Evolutionary conservation across 2,329 filamentous ascomycete species (phyloP), one percentile per base, ranked within the genome.

Genomic region (Xylaria arbuscula): DNA sequence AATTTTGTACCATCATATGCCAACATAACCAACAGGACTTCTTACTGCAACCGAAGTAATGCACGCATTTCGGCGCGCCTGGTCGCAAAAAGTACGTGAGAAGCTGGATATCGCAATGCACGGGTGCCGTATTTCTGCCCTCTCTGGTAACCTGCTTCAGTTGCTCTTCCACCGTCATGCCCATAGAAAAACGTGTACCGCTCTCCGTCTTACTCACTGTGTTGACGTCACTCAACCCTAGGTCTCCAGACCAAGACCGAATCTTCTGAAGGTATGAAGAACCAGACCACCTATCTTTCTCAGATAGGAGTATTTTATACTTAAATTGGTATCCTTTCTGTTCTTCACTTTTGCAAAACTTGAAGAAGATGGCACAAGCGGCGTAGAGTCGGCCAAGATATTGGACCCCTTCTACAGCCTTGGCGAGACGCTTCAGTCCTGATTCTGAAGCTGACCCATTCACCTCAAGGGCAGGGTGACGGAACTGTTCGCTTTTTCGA

Each of bases 11-110:
- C n/a, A 47, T 47, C 42, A 19, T 19, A 47, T 47, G 42, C 42
- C 42, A 47, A 19, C 42, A 47, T 47, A 47, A 9, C 42, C 42
- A 47, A 47, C n/a, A 47, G 19, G 42, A 47, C n/a, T 47, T 47
- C 17, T 47, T 47, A 17, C 42, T 47, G 19, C n/a, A 47, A 6
- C 42, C 42, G 42, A 47, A 47, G n/a, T 47, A 47, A 19, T 19
- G 6, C n/a, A 47, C 42, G 42, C 42, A 47, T 47, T 10, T 47
- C n/a, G n/a, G 42, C n/a, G 42, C 17, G 19, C 17, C n/a, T 19
- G 42, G n/a, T 47, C 42, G 42, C 8, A 47, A n/a, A 10, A 47
- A 47, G 42, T 19, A 47, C n/a, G n/a, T 9, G 7, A 47, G 42
- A n/a, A 47, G 42, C n/a, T 47, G 42, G 8, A 47, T 47, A 17